Conservation (phyloP, 2,329 filamentous ascomycete species). For the Beauveria sp. region DNA sequence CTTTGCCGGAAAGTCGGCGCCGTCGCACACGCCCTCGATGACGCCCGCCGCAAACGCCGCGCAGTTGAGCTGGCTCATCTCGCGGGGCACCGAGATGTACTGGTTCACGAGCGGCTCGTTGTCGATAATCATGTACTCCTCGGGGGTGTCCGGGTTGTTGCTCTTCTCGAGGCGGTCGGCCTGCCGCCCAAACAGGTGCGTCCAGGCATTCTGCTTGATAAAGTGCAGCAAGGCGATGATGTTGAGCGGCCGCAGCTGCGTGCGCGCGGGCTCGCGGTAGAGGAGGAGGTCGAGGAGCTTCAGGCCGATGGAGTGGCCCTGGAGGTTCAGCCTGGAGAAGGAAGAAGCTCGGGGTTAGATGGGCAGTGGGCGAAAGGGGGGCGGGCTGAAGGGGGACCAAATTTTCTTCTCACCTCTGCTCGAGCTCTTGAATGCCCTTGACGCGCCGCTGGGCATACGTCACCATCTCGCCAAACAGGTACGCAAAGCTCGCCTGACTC, state of each 20-base stretch:
- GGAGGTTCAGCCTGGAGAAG: conserved; percentile 64
- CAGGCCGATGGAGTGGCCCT: conserved; percentile 89
- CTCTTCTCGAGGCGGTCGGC: conserved; percentile 91
- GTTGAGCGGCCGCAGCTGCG: conserved; percentile 70
- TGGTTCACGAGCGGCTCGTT: conserved; percentile 95
- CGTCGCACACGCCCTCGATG: conserved; percentile 92
- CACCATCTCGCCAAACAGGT: conserved; percentile 95
- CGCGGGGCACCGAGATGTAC: conserved; percentile 85
- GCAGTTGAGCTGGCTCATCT: conserved; percentile 95
- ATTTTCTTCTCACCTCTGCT: conserved; percentile 61
- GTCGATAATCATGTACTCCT: conserved; percentile 99
- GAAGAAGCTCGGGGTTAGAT: background rate
- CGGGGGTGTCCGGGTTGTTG: conserved; percentile 69
- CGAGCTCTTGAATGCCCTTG: conserved; percentile 86
- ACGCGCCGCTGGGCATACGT: conserved; percentile 87
- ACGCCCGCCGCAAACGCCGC: conserved; percentile 93
- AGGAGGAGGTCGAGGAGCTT: conserved; percentile 93
- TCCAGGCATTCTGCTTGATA: conserved; percentile 88
- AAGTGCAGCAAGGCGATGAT: conserved; percentile 91
- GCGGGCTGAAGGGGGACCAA: background rate
- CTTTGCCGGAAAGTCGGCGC: conserved; percentile 77
- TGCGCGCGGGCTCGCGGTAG: conserved; percentile 66
- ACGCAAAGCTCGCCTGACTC: conserved; percentile 90
- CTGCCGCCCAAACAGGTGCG: conserved; percentile 81
- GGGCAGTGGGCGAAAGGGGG: background rate